These are phyloP conservation scores for Tricholoma matsutake DNA, from an alignment of 768 basidiomycete species.

Conservation along the genomic window DNA sequence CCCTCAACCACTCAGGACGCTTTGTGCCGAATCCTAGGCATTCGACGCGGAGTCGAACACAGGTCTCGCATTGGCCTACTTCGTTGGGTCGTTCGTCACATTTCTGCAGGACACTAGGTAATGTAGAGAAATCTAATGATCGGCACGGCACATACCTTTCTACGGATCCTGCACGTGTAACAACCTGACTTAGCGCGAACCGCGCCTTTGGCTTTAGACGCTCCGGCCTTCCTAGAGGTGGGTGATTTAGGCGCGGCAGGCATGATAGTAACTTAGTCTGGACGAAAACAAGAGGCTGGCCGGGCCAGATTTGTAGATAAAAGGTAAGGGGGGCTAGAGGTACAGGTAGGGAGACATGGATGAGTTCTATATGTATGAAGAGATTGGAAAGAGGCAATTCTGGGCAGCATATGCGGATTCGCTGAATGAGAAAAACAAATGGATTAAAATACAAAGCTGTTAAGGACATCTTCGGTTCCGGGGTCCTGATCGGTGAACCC, in stretches of 20 bases:
- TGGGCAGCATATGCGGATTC: constrained; percentile 11
- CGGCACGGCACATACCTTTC: constrained; percentile 54
- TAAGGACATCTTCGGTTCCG: constrained; percentile 7
- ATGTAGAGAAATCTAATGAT: constrained; percentile 4
- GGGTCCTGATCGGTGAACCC: constrained; percentile 19
- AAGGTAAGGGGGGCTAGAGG: constrained; percentile 15
- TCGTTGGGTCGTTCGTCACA: constrained; percentile 72
- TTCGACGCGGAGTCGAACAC: constrained; percentile 75
- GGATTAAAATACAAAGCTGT: constrained; percentile 8
- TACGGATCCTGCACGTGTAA: constrained; percentile 83
- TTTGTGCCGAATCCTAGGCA: constrained; percentile 85
- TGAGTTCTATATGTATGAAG: constrained; percentile 31
- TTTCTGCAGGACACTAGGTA: constrained; percentile 48
- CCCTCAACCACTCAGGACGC: constrained; percentile 82
- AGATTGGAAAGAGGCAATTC: constrained; percentile 21
- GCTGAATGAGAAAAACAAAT: constrained; percentile 11
- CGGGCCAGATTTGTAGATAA: constrained; percentile 11
- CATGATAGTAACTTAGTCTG: constrained; percentile 25
- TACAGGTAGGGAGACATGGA: constrained; percentile 23
- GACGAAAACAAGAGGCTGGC: constrained; percentile 9
- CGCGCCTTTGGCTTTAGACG: constrained; percentile 76
- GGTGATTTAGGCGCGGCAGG: constrained; percentile 43
- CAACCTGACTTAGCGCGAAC: constrained; percentile 86
- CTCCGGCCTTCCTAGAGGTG: constrained; percentile 42
- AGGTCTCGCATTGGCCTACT: constrained; percentile 69